phyloP scores from a whole-genome alignment of 345 rosid species.

The Lepidium sativum region DNA sequence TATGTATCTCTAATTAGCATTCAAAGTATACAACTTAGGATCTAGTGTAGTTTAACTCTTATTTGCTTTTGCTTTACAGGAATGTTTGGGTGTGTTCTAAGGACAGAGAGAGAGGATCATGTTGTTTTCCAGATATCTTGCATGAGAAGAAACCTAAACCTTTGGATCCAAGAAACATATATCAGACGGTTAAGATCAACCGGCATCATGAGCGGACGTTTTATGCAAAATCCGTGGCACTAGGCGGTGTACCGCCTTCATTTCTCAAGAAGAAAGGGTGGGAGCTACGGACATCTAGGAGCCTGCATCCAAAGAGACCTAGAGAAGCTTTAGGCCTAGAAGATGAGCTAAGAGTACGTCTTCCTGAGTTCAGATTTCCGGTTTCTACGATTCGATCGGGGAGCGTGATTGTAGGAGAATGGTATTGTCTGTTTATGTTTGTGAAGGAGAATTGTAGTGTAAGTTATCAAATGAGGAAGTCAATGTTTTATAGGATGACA shows the following conservation, averaged over 20 bases:
- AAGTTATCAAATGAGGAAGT: conserved; percentile 43
- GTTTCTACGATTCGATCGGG: conserved; percentile 31
- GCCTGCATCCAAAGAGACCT: conserved; percentile 26
- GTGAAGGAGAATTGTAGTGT: conserved; percentile 39
- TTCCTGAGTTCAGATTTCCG: conserved; percentile 43
- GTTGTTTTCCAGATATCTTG: conserved; percentile 41
- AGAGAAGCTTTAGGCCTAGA: conserved; percentile 65
- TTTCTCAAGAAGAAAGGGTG: conserved; percentile 59
- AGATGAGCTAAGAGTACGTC: conserved; percentile 36
- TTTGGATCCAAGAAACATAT: conserved; percentile 49
- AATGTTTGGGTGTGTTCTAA: conserved; percentile 51
- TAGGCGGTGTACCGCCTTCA: conserved; percentile 49
- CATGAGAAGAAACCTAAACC: conserved; percentile 50
- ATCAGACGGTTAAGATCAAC: conserved; percentile 50
- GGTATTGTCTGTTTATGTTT: conserved; percentile 77
- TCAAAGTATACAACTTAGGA: not conserved
- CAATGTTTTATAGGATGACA: conserved; percentile 53
- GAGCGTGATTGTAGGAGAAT: conserved; percentile 44
- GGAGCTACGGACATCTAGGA: conserved; percentile 37
- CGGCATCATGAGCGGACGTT: conserved; percentile 35
- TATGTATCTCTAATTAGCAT: not conserved
- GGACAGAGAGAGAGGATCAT: conserved; percentile 39
- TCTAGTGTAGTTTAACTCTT: not conserved
- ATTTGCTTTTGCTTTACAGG: conserved; percentile 23
- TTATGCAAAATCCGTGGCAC: conserved; percentile 44